A percentile compares a stretch with the other conserved stretches of the same genome.
Conservation (phyloP, 2,329 filamentous ascomycete species). For the Cordyceps cicadae region DNA sequence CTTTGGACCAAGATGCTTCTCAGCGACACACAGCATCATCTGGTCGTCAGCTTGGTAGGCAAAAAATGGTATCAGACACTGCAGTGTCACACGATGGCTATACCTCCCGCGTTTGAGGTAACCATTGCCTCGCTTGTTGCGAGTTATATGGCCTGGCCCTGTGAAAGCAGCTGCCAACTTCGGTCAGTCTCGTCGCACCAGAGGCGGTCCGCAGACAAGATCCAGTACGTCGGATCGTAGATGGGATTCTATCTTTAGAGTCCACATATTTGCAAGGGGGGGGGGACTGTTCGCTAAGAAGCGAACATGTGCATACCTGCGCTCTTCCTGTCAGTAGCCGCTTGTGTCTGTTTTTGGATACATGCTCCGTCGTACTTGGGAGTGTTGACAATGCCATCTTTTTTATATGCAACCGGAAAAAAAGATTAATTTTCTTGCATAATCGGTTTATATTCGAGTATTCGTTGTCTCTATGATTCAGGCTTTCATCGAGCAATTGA, state of each 20-base stretch:
- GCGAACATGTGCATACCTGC: not conserved
- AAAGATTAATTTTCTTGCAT: not conserved
- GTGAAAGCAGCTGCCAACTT: not conserved
- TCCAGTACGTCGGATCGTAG: not conserved
- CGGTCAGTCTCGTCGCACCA: not conserved
- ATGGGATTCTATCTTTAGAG: not conserved
- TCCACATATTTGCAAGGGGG: not conserved
- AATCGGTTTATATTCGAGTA: not conserved
- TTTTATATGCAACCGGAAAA: not conserved
- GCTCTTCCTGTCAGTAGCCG: not conserved
- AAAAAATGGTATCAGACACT: not conserved
- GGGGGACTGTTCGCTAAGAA: constrained; percentile 1
- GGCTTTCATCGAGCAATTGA: not conserved
- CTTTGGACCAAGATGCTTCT: not conserved
- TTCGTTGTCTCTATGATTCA: not conserved
- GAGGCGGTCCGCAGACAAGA: not conserved
- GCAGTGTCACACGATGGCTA: not conserved
- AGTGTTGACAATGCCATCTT: not conserved
- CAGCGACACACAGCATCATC: not conserved
- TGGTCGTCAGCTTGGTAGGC: not conserved
- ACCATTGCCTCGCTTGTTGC: constrained; percentile 3
- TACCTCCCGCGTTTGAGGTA: not conserved
- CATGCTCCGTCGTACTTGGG: not conserved
- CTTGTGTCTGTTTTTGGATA: not conserved
- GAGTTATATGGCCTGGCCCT: not conserved